These are phyloP conservation scores for Debaryomyces singareniensis DNA, from an alignment of 1,139 yeast species.

Conservation along the genomic window DNA sequence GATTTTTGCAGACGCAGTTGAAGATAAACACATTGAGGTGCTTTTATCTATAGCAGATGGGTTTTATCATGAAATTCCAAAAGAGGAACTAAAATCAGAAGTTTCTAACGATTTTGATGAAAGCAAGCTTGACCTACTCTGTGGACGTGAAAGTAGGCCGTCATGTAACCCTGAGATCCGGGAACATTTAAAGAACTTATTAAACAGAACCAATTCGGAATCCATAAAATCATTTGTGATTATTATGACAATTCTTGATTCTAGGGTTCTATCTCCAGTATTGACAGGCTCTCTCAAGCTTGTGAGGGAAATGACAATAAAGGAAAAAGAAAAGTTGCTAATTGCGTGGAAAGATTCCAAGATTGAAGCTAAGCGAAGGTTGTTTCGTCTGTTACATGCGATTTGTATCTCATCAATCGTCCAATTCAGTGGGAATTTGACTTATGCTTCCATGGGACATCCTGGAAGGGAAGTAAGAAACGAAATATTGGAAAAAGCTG, in stretches of 20 bases:
- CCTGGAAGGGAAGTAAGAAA: conserved; percentile 28
- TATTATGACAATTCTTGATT: conserved; percentile 21
- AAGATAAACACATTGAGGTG: conserved; percentile 21
- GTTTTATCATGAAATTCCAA: conserved; percentile 26
- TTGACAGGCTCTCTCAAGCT: conserved; percentile 30
- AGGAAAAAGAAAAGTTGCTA: conserved; percentile 24
- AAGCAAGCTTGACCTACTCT: conserved; percentile 28
- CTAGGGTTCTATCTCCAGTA: conserved; percentile 29
- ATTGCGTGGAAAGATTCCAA: conserved; percentile 36
- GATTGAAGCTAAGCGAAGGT: conserved; percentile 19
- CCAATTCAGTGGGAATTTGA: conserved; percentile 25
- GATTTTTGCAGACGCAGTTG: conserved; percentile 8
- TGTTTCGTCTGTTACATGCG: conserved; percentile 21
- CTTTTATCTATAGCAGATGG: conserved; percentile 29
- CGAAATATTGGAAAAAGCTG: conserved; percentile 20
- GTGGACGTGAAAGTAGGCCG: conserved; percentile 21
- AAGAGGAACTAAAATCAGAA: conserved; percentile 21
- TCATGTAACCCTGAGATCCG: conserved; percentile 24
- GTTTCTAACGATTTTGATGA: conserved; percentile 21
- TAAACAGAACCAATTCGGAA: conserved; percentile 12
- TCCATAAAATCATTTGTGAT: conserved; percentile 19
- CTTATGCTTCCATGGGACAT: conserved; percentile 27
- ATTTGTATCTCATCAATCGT: conserved; percentile 20
- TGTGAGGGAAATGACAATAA: conserved; percentile 29
- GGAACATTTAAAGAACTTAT: conserved; percentile 11